These are phyloP conservation scores for Mortierella sp. DNA, from an alignment of 371 early-diverging fungal genomes.

Conservation along the genomic window DNA sequence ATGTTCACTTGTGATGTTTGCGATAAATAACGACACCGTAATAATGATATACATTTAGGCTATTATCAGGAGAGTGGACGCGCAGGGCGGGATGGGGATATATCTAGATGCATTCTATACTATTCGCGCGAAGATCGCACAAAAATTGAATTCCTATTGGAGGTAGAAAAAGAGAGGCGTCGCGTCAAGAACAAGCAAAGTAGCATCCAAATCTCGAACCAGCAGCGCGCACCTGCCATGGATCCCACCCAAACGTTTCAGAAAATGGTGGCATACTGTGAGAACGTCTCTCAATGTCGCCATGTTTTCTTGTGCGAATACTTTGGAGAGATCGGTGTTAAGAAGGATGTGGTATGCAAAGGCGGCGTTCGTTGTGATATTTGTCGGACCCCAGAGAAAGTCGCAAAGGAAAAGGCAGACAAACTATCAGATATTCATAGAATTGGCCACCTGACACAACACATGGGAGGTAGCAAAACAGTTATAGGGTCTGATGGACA, in stretches of 20 bases:
- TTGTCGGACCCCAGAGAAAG: conserved; percentile 47
- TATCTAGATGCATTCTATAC: conserved; percentile 89
- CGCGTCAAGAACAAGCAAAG: conserved; percentile 84
- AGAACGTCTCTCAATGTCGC: conserved; percentile 93
- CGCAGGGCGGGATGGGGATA: conserved; percentile 97
- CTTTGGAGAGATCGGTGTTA: conserved; percentile 84
- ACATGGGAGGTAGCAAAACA: conserved; percentile 31
- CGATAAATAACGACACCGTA: neutral
- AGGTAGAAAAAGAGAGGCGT: conserved; percentile 81
- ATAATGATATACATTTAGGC: neutral
- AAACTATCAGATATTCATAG: conserved; percentile 17
- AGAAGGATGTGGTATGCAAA: conserved; percentile 25
- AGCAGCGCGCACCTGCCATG: neutral
- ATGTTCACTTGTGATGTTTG: no score
- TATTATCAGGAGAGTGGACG: conserved; percentile 99
- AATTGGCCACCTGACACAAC: conserved; percentile 11
- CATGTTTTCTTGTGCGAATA: conserved; percentile 90
- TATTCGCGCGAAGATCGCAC: conserved; percentile 87
- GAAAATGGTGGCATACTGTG: conserved; percentile 92
- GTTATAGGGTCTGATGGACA: conserved; percentile 27
- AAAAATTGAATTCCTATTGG: conserved; percentile 79
- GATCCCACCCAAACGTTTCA: conserved; percentile 76
- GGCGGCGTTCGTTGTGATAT: conserved; percentile 42
- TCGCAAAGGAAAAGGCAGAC: conserved; percentile 34
- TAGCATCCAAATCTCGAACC: neutral